Evolutionary conservation across 2,329 filamentous ascomycete species (phyloP), one percentile per base, ranked within the genome.

Genomic region (Xylaria hypoxylon): DNA sequence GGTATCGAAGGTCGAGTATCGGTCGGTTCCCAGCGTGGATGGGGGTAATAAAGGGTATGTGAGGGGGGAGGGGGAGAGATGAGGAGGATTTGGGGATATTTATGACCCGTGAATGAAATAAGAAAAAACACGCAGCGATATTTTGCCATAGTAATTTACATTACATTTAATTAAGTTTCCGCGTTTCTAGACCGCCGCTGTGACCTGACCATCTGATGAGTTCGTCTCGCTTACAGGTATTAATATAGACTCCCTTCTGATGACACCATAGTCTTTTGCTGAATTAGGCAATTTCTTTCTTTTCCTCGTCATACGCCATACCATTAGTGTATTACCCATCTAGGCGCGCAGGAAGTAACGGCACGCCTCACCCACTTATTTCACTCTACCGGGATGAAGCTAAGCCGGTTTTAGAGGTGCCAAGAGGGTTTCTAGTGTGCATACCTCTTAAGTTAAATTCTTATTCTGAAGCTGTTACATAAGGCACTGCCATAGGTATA

Each of bases 241-340:
- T 15, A 35, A 42, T 15, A 42, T 55, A 11, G 48, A 26, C n/a
- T 35, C 11, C 42, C 55, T 10, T 48, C 26, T 15, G 19, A 55
- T 64, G 53, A 28, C 13, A 48, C 17, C 24, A 51, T 33, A 33
- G 15, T 64, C 47, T 50, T 64, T 64, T 64, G 28, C 62, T 45
- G 38, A 59, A 64, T 52, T 28, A 15, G 62, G 62, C 5, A 64
- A 64, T 64, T 64, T 38, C 26, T 26, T 11, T 7, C 42, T 1
- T 10, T 6, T 33, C 7, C 35, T 15, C 13, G 13, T 38, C 10
- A 13, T 19, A 42, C 50, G 40, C 38, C 11, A 40, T 26, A n/a
- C n/a, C n/a, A n/a, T n/a, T n/a, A n/a, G n/a, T n/a, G n/a, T n/a
- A n/a, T n/a, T n/a, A n/a, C n/a, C n/a, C n/a, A 55, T 44, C 15